Evolutionary conservation across 2,329 filamentous ascomycete genomes (phyloP).

Genomic region (Colletotrichum liaoningense): DNA sequence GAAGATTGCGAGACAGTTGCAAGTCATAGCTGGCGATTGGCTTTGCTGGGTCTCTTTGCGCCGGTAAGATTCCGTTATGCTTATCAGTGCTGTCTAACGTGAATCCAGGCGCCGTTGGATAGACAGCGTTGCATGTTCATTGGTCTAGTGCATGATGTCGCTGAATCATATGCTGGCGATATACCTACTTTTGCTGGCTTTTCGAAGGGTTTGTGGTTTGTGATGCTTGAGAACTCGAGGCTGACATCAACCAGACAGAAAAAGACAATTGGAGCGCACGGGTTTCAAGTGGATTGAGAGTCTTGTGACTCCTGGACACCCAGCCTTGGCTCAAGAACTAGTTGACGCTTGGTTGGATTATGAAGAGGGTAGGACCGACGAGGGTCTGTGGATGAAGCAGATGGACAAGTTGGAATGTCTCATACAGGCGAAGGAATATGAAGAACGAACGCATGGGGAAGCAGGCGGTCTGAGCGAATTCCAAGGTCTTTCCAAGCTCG

Average conservation of each 20-base stretch:
- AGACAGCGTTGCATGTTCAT: too few relatives aligned
- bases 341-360: not conserved
- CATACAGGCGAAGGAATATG: not conserved
- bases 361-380: not conserved
- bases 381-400: constrained; percentile 1
- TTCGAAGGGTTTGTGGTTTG: too few relatives aligned
- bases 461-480: not conserved
- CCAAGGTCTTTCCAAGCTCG: not conserved
- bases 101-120: too few relatives aligned
- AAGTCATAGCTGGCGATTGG: not conserved
- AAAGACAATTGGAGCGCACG: not conserved
- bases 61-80: not conserved
- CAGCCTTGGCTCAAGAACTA: not conserved
- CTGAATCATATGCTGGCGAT: too few relatives aligned
- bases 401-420: constrained; percentile 4
- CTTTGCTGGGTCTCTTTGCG: constrained; percentile 1
- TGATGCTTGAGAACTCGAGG: too few relatives aligned
- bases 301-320: not conserved
- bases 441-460: not conserved
- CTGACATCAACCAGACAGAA: not conserved
- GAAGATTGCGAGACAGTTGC: not conserved
- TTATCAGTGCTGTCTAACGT: too few relatives aligned
- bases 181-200: too few relatives aligned
- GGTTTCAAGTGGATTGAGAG: constrained; percentile 2
- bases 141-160: too few relatives aligned